Base-by-base conservation (phyloP, 208 protist genomes). In the Sergeia podlipaevii region DNA sequence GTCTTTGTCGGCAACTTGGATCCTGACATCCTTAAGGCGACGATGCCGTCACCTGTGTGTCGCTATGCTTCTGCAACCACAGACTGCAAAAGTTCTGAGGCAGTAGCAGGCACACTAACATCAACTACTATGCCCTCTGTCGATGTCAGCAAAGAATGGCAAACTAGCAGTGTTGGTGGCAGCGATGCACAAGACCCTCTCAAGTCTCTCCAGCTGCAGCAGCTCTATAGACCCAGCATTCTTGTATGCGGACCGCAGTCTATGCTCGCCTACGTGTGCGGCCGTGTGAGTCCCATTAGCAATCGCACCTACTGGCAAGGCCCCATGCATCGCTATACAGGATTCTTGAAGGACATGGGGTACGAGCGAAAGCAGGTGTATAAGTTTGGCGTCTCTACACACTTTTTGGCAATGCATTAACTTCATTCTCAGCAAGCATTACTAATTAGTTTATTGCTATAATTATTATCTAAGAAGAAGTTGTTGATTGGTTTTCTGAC, bases 331-430 rank as follows among this genome's bases (percentile, higher is more conserved):
- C 76, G 77, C 26, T 94, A 87, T 65, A 62, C 55, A 2, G 88
- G 88, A 4, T 84, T 95, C 53, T 47, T 95, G 24, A 79, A 80
- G 39, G 84, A 92, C 51, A 89, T 95, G 88, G 88, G 88, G 26
- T 95, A 95, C 62, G 60, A 38, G 15, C 70, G 79, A 13, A 58
- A 55, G 32, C 84, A 95, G 61, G 75, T 90, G 39, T 95, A 95
- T 65, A 95, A 91, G 65, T 95, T 95, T 57, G 88, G 88, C 13
- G 80, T 89, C 15, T 93, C 86, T 20, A 89, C 78, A 8, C 82
- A 93, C 43, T 74, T 90, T 39, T 43, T 86, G 17, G 79, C 80
- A 0, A 70, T 79, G 23, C 86, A 90, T 27, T 93, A 48, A 79
- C 2, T 15, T n/a, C n/a, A n/a, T n/a, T n/a, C n/a, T n/a, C n/a